Percentiles rank a stretch among this genome's conserved stretches.
These are phyloP conservation scores for Podaxis carcinomalis DNA, from an alignment of 768 basidiomycete species.

Conservation along the genomic window DNA sequence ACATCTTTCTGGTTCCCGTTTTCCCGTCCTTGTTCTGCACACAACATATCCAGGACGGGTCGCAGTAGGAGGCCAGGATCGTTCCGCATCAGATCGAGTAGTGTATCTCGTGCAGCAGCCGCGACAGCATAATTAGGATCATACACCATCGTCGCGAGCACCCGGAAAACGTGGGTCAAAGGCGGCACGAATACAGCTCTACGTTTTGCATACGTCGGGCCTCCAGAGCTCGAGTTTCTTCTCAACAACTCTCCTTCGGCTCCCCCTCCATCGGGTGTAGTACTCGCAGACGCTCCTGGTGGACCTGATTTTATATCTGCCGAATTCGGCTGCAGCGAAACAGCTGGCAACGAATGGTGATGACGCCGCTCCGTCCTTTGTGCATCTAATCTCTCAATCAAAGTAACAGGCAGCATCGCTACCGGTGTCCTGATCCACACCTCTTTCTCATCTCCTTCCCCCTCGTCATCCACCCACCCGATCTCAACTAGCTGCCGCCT, in stretches of 20 bases:
- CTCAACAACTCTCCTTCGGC: conserved; percentile 37
- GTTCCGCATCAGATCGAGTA: conserved; percentile 69
- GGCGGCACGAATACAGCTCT: conserved; percentile 65
- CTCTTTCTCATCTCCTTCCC: conserved; percentile 46
- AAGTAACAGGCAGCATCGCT: conserved; percentile 54
- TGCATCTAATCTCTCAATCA: conserved; percentile 49
- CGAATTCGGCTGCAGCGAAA: conserved; percentile 28
- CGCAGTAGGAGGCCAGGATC: conserved; percentile 67
- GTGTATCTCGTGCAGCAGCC: conserved; percentile 47
- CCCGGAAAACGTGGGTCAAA: conserved; percentile 49
- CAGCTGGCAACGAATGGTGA: background rate
- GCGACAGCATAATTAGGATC: conserved; percentile 54
- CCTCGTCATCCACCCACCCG: conserved; percentile 63
- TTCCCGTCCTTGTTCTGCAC: conserved; percentile 19
- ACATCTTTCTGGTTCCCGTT: conserved; percentile 37
- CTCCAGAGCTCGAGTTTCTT: conserved; percentile 54
- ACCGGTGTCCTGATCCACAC: conserved; percentile 64
- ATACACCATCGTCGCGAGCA: conserved; percentile 46
- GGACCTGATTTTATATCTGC: conserved; percentile 11
- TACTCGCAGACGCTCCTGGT: background rate
- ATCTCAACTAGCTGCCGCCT: conserved; percentile 66
- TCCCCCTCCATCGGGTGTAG: background rate
- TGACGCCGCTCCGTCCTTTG: conserved; percentile 16
- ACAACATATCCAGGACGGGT: conserved; percentile 56
- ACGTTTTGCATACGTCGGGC: conserved; percentile 47